Conservation (phyloP, 2,329 filamentous ascomycete genomes). For the Colletotrichum tropicicola region DNA sequence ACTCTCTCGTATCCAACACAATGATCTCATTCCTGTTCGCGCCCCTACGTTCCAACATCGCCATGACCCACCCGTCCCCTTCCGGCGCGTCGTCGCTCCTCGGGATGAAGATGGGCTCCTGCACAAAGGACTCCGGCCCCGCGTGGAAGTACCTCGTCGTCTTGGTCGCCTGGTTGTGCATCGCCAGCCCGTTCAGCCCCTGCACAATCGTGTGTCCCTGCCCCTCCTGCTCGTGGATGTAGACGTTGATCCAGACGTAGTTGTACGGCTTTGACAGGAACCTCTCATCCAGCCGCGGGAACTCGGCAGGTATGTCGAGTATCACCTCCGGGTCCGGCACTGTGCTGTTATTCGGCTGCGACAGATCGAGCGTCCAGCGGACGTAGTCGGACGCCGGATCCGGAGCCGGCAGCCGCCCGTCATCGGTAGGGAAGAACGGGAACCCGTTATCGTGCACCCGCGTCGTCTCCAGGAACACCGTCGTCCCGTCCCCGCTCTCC, state of each 20-base stretch:
- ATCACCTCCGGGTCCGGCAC: constrained; percentile 40
- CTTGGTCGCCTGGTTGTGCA: constrained; percentile 2
- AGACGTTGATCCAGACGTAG: constrained; percentile 45
- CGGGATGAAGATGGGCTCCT: constrained; percentile 53
- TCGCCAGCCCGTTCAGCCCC: constrained; percentile 23
- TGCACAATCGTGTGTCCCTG: not conserved
- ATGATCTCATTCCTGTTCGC: constrained; percentile 46
- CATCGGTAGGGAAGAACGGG: constrained; percentile 36
- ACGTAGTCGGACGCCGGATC: constrained; percentile 50
- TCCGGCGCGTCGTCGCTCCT: constrained; percentile 41
- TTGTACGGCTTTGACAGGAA: constrained; percentile 48
- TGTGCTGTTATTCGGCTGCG: constrained; percentile 33
- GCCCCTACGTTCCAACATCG: constrained; percentile 33
- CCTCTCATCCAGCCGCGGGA: constrained; percentile 54
- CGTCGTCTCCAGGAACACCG: constrained; percentile 10
- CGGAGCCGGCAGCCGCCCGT: constrained; percentile 33
- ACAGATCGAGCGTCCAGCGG: constrained; percentile 50
- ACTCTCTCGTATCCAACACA: constrained; percentile 49
- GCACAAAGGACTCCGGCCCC: constrained; percentile 41
- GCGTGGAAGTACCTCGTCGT: constrained; percentile 40
- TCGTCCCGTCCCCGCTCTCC: constrained; percentile 31
- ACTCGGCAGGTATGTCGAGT: constrained; percentile 50
- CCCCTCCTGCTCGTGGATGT: constrained; percentile 37
- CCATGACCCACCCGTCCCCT: constrained; percentile 50
- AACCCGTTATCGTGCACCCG: constrained; percentile 37